Evolutionary conservation across 768 basidiomycete species (phyloP).

Genomic region (Omphalotus guepiniiformis): DNA sequence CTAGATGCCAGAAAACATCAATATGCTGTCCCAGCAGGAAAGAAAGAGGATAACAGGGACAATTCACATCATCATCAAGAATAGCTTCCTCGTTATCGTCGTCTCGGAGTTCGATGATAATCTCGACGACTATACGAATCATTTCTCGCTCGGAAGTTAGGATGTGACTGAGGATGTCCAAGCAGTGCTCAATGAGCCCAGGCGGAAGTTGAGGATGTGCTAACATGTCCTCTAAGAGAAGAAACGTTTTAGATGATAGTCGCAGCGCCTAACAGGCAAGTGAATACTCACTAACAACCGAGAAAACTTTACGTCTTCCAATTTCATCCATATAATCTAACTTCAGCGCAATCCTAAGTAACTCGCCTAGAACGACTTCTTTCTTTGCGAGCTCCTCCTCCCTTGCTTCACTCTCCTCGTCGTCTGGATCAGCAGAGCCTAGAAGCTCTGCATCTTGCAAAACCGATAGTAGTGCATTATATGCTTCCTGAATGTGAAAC

Average conservation of each 20-base stretch:
- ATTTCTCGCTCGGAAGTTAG: slow-evolving; percentile 82
- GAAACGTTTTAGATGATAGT: slow-evolving; percentile 3
- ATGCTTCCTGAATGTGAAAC: slow-evolving; percentile 74
- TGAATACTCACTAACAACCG: slow-evolving; percentile 71
- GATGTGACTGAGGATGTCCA: slow-evolving; percentile 84
- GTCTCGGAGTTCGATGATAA: slow-evolving; percentile 73
- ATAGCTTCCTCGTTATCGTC: slow-evolving; percentile 33
- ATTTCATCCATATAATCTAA: slow-evolving; percentile 95
- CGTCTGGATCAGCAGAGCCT: slow-evolving; percentile 27
- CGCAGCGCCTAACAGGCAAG: background rate
- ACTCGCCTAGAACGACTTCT: slow-evolving; percentile 75
- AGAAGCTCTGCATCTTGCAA: slow-evolving; percentile 38
- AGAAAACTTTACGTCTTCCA: slow-evolving; percentile 86
- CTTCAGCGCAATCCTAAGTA: slow-evolving; percentile 75
- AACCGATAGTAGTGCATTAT: slow-evolving; percentile 52
- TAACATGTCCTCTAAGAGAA: slow-evolving; percentile 73
- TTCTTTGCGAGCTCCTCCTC: slow-evolving; percentile 60
- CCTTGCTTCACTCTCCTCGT: slow-evolving; percentile 40
- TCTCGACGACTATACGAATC: slow-evolving; percentile 84
- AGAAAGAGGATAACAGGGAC: background rate
- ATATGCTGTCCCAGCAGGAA: background rate
- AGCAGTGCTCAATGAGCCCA: slow-evolving; percentile 68
- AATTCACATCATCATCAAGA: slow-evolving; percentile 15
- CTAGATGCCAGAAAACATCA: slow-evolving; percentile 1
- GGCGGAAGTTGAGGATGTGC: slow-evolving; percentile 79